A percentile compares a stretch with the other conserved stretches of the same genome.
These are phyloP conservation scores for Cairneyella variabilis DNA, from an alignment of 495 filamentous ascomycete genomes.

Conservation along the genomic window DNA sequence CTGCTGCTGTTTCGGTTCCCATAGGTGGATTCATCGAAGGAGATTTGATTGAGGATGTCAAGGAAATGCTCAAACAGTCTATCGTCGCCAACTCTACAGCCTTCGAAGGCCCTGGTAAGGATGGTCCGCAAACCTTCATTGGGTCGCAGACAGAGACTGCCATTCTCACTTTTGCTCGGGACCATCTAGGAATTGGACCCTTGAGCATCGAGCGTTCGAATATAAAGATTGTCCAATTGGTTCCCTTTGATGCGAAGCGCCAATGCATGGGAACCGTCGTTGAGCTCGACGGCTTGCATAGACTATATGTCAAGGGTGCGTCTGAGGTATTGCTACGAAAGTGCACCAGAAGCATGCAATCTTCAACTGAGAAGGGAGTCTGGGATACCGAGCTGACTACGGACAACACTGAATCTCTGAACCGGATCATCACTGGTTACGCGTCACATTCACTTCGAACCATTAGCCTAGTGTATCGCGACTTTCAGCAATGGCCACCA, in stretches of 20 bases:
- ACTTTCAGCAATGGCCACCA: slow-evolving; percentile 76
- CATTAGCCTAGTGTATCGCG: slow-evolving; percentile 69
- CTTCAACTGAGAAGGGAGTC: slow-evolving; percentile 52
- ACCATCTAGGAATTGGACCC: slow-evolving; percentile 67
- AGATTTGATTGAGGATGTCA: too few relatives aligned
- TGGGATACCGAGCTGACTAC: slow-evolving; percentile 36
- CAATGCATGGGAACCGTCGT: slow-evolving; percentile 82
- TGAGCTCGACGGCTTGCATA: slow-evolving; percentile 54
- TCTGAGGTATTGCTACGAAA: slow-evolving; percentile 74
- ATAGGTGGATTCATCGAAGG: too few relatives aligned
- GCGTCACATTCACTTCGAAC: slow-evolving; percentile 70
- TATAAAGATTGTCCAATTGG: slow-evolving; percentile 62
- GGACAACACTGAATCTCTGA: slow-evolving; percentile 36
- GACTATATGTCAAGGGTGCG: slow-evolving; percentile 78
- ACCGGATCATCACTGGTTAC: slow-evolving; percentile 56
- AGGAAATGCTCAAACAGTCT: slow-evolving; percentile 63
- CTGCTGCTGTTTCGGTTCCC: too few relatives aligned
- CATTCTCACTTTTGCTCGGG: slow-evolving; percentile 65
- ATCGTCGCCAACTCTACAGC: slow-evolving; percentile 82
- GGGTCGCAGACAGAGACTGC: slow-evolving; percentile 88
- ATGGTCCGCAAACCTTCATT: slow-evolving; percentile 65
- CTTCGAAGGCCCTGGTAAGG: slow-evolving; percentile 73
- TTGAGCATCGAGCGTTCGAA: slow-evolving; percentile 64
- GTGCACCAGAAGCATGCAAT: slow-evolving; percentile 61
- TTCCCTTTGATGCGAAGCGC: slow-evolving; percentile 76